Percentiles rank a stretch among this genome's conserved stretches.
These are phyloP conservation scores for Blattamonas nauphoetae DNA, from an alignment of 78 protist species.

Conservation along the genomic window DNA sequence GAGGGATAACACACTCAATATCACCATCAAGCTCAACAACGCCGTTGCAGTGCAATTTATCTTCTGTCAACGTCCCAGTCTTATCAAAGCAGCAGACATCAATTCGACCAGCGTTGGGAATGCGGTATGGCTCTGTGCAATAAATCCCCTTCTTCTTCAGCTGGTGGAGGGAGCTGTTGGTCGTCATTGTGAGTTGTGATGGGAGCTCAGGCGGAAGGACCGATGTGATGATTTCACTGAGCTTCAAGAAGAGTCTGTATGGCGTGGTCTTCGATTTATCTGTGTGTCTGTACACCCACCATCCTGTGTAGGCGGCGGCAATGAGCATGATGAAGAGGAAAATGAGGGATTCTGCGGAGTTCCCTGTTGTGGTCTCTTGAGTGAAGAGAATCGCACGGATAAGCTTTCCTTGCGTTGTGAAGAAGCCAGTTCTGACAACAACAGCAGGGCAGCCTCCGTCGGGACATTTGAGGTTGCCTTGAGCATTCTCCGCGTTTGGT, in stretches of 20 bases:
- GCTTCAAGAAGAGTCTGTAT: constrained; percentile 71
- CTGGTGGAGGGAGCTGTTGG: constrained; percentile 20
- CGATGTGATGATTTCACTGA: constrained; percentile 76
- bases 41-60: constrained; percentile 60
- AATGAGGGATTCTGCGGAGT: constrained; percentile 55
- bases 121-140: constrained; percentile 99
- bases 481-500: background rate
- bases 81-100: constrained; percentile 96
- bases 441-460: constrained; percentile 48
- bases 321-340: constrained; percentile 74
- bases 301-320: constrained; percentile 61
- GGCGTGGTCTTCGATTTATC: constrained; percentile 29
- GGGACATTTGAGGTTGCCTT: background rate
- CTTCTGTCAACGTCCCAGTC: constrained; percentile 92
- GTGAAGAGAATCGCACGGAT: constrained; percentile 79
- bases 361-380: constrained; percentile 62
- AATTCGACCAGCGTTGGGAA: constrained; percentile 92
- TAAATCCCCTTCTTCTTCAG: constrained; percentile 44
- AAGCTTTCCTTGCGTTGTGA: constrained; percentile 78
- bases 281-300: constrained; percentile 19
- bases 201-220: constrained; percentile 99
- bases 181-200: constrained; percentile 90
- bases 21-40: constrained; percentile 26
- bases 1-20: background rate
- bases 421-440: constrained; percentile 79